A percentile compares a stretch with the other conserved stretches of the same genome.
These are phyloP conservation scores for Paraphoma sp. DNA, from an alignment of 2,329 filamentous ascomycete genomes.

Conservation along the genomic window DNA sequence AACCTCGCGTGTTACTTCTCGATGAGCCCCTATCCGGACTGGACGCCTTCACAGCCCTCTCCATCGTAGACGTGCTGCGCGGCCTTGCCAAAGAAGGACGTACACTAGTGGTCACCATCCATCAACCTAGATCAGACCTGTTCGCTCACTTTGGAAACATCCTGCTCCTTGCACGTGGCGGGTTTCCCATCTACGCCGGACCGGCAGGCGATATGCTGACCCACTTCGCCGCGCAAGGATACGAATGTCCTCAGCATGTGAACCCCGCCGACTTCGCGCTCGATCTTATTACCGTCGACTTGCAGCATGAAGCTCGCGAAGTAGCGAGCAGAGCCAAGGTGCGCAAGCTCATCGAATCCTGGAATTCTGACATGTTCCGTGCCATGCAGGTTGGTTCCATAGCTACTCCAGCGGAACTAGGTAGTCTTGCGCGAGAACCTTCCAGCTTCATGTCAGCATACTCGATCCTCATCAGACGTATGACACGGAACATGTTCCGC, in stretches of 20 bases:
- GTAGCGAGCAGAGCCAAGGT: slow-evolving; percentile 69
- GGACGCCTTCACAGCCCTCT: slow-evolving; percentile 78
- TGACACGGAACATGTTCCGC: slow-evolving; percentile 65
- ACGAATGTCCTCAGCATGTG: slow-evolving; percentile 70
- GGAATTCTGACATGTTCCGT: slow-evolving; percentile 52
- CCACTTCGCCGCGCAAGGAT: slow-evolving; percentile 67
- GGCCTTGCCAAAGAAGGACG: slow-evolving; percentile 75
- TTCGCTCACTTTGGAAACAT: slow-evolving; percentile 76
- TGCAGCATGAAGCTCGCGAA: slow-evolving; percentile 71
- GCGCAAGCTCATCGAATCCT: slow-evolving; percentile 64
- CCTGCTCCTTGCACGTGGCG: slow-evolving; percentile 73
- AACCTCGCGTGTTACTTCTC: slow-evolving; percentile 74
- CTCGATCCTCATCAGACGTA: slow-evolving; percentile 71
- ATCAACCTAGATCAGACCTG: slow-evolving; percentile 76
- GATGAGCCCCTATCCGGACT: slow-evolving; percentile 80
- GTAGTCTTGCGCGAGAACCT: slow-evolving; percentile 69
- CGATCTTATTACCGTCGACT: slow-evolving; percentile 77
- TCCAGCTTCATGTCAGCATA: slow-evolving; percentile 69
- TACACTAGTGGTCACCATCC: slow-evolving; percentile 78
- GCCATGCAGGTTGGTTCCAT: slow-evolving; percentile 47
- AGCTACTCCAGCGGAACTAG: slow-evolving; percentile 74
- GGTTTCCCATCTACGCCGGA: slow-evolving; percentile 72
- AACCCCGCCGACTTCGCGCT: slow-evolving; percentile 82
- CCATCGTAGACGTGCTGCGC: slow-evolving; percentile 72
- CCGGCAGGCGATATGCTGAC: slow-evolving; percentile 67